Percentiles rank a stretch among this genome's conserved stretches.
phyloP scores from a whole-genome alignment of 441 rosid genomes.

The Pelargonium australe region DNA sequence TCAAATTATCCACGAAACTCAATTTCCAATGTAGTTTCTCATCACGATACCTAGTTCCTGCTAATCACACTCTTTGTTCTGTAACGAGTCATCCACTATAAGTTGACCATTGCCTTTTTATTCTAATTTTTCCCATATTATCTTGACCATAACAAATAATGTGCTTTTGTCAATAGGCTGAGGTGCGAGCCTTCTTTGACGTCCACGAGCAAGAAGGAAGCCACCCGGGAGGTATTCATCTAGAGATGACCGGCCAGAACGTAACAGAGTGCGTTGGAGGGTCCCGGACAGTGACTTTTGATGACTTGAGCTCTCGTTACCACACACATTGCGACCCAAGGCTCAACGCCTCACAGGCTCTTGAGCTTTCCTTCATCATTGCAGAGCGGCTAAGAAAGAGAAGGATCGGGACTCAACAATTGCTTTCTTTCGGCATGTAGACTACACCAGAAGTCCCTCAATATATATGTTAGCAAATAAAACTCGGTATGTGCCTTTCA shows the following conservation, averaged over 20 bases:
- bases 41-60: not conserved
- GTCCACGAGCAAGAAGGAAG: not conserved
- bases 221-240: not conserved
- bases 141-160: not conserved
- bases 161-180: not conserved
- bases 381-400: slow-evolving; percentile 1
- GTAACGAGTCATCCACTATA: too few species aligned
- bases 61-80: not conserved
- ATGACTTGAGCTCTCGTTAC: too few species aligned
- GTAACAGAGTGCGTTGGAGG: slow-evolving; percentile 21
- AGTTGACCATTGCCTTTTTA: too few species aligned
- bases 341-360: not conserved
- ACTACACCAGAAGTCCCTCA: not conserved
- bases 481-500: too few species aligned
- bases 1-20: not conserved
- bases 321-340: too few species aligned
- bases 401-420: not conserved
- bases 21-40: too few species aligned
- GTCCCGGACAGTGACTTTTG: too few species aligned
- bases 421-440: not conserved
- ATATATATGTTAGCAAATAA: slow-evolving; percentile 14
- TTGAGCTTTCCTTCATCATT: not conserved
- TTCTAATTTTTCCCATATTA: too few species aligned
- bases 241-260: slow-evolving; percentile 31
- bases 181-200: not conserved